phyloP scores from a whole-genome alignment of 495 filamentous ascomycete genomes.

The Podospora conica region DNA sequence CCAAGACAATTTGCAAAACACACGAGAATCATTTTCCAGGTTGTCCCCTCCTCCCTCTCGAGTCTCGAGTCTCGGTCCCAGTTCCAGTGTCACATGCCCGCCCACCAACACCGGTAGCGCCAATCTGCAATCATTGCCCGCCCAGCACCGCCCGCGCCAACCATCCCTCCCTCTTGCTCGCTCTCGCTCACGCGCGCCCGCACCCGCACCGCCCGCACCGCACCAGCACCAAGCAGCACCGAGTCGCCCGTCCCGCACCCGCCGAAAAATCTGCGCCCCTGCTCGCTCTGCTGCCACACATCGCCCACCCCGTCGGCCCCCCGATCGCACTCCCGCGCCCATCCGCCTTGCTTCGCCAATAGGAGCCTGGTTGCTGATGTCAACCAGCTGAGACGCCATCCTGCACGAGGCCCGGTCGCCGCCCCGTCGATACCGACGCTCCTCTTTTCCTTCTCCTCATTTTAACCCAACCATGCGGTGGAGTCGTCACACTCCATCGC shows the following conservation, averaged over 20 bases:
- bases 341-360: conserved; percentile 8
- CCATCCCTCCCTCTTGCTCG: background rate
- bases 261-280: conserved; percentile 21
- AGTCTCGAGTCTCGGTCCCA: background rate
- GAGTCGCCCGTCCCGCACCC: conserved; percentile 15
- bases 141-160: conserved; percentile 1
- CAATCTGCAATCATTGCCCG: conserved; percentile 4
- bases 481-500: conserved; percentile 32
- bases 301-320: conserved; percentile 1
- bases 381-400: conserved; percentile 9
- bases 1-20: background rate
- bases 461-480: conserved; percentile 31
- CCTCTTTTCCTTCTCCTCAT: conserved; percentile 1
- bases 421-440: conserved; percentile 1
- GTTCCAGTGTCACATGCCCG: conserved; percentile 4
- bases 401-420: background rate
- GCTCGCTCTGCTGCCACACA: conserved; percentile 3
- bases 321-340: conserved; percentile 1
- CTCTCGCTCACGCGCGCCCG: background rate
- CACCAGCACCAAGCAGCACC: too few species aligned
- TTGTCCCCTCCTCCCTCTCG: background rate
- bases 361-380: conserved; percentile 4
- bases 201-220: too few species aligned
- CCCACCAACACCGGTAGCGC: background rate
- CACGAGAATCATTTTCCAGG: background rate